phyloP scores from a whole-genome alignment of 768 basidiomycete genomes.

The Termitomyces sp. region DNA sequence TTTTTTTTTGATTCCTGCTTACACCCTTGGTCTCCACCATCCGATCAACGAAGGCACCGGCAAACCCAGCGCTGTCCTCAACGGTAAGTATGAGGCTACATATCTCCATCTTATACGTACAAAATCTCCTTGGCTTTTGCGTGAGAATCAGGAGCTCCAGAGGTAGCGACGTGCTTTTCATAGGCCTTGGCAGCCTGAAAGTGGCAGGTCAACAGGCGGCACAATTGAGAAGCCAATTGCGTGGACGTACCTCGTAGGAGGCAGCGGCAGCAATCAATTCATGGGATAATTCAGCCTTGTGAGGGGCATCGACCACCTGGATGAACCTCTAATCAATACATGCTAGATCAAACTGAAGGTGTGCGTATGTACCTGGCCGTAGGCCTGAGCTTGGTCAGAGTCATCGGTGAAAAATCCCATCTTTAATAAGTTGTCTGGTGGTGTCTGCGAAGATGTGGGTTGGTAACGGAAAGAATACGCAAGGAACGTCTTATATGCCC shows the following conservation, averaged over 20 bases:
- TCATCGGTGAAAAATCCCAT: constrained; percentile 40
- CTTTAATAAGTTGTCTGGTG: constrained; percentile 3
- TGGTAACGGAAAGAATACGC: neutral
- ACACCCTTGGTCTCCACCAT: constrained; percentile 51
- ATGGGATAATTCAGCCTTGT: constrained; percentile 56
- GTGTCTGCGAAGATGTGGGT: neutral
- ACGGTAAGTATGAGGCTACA: neutral
- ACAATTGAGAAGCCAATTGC: neutral
- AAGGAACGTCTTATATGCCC: neutral
- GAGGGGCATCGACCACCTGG: constrained; percentile 43
- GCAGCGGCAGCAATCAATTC: constrained; percentile 66
- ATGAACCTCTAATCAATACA: neutral
- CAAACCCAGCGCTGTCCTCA: constrained; percentile 39
- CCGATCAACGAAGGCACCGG: constrained; percentile 47
- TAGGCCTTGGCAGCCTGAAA: constrained; percentile 58
- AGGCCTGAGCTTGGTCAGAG: constrained; percentile 35
- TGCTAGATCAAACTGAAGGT: neutral
- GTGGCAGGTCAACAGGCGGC: neutral
- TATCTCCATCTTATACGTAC: constrained; percentile 14
- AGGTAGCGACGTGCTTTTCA: constrained; percentile 40
- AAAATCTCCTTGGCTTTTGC: constrained; percentile 52
- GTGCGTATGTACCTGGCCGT: constrained; percentile 27
- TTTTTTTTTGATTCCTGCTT: constrained; percentile 6
- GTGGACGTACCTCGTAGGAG: constrained; percentile 45
- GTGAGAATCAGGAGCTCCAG: constrained; percentile 48